A percentile compares a stretch with the other conserved stretches of the same genome.
phyloP scores from a whole-genome alignment of 495 filamentous ascomycete genomes.

The Penicillium maclennaniae region DNA sequence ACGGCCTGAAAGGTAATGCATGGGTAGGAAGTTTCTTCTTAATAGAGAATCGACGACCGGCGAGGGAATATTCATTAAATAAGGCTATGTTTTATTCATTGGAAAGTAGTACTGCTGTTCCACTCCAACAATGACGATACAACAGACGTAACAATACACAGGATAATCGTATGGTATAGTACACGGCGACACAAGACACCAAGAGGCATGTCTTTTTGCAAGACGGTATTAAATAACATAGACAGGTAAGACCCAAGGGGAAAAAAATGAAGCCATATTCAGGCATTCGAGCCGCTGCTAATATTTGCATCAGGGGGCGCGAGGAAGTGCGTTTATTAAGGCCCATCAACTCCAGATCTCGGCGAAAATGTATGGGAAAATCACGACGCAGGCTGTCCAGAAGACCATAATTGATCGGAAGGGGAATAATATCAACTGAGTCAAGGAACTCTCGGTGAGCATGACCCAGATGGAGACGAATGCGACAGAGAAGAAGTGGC shows the following conservation, averaged over 20 bases:
- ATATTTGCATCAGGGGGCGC: not conserved
- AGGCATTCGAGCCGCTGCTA: not conserved
- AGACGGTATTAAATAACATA: not conserved
- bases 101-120: slow-evolving; percentile 14
- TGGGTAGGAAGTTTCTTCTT: no score
- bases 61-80: not conserved
- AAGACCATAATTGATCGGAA: slow-evolving; percentile 65
- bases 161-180: slow-evolving; percentile 9
- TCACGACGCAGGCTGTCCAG: slow-evolving; percentile 83
- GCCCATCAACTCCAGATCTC: slow-evolving; percentile 29
- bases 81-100: not conserved
- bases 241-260: not conserved
- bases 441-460: slow-evolving; percentile 51
- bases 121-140: slow-evolving; percentile 2
- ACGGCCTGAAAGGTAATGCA: no score
- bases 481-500: slow-evolving; percentile 93
- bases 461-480: slow-evolving; percentile 84
- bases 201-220: not conserved
- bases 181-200: slow-evolving; percentile 5
- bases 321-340: not conserved
- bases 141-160: not conserved
- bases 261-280: not conserved
- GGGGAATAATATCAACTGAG: slow-evolving; percentile 57
- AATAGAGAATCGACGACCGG: no score
- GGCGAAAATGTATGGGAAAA: slow-evolving; percentile 71